These are phyloP conservation scores for Nasturtium officinale DNA, from an alignment of 345 rosid species.

Conservation along the genomic window DNA sequence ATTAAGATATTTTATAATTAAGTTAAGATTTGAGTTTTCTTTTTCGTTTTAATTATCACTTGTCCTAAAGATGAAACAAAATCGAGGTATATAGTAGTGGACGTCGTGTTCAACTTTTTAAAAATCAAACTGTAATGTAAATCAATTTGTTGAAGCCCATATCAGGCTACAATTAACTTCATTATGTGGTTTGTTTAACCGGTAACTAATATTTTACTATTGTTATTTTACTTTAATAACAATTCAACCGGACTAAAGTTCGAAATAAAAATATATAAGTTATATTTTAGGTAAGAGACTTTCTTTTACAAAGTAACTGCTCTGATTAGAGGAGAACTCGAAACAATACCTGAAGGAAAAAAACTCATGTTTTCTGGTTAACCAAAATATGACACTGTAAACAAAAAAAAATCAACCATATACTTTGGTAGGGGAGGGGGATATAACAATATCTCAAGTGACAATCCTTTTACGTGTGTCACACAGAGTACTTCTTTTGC, in stretches of 20 bases:
- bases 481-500: constrained; percentile 12
- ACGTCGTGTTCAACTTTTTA: too few relatives aligned
- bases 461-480: too few relatives aligned
- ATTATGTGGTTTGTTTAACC: neutral
- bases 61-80: too few relatives aligned
- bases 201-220: neutral
- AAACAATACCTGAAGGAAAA: neutral
- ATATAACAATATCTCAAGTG: neutral
- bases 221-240: too few relatives aligned
- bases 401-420: neutral
- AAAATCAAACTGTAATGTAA: too few relatives aligned
- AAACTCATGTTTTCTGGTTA: neutral
- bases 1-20: too few relatives aligned
- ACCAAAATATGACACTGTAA: neutral
- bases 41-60: too few relatives aligned
- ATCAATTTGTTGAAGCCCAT: too few relatives aligned
- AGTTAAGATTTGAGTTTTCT: too few relatives aligned
- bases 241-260: neutral
- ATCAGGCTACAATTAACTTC: too few relatives aligned
- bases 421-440: neutral
- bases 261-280: neutral
- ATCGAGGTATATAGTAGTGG: too few relatives aligned
- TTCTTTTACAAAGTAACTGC: neutral
- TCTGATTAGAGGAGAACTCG: too few relatives aligned
- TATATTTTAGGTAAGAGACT: neutral